These are phyloP conservation scores for Westerdykella sp. DNA, from an alignment of 2,329 filamentous ascomycete genomes.

Conservation along the genomic window DNA sequence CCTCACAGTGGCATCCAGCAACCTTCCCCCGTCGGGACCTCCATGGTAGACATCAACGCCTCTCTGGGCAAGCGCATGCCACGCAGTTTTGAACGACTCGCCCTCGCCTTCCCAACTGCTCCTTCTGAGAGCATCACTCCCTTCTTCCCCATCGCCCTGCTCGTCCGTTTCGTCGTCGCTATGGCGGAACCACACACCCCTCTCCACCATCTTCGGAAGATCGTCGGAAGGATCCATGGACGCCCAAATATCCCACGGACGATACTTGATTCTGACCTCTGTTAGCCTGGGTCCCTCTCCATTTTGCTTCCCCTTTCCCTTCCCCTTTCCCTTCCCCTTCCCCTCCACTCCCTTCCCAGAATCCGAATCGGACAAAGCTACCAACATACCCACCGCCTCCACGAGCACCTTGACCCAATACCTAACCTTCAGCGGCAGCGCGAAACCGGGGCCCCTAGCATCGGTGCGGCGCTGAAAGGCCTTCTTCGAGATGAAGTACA, in stretches of 20 bases:
- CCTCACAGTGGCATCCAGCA: conserved; percentile 11
- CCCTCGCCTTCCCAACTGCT: conserved; percentile 17
- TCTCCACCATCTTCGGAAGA: conserved; percentile 18
- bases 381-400: conserved; percentile 25
- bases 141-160: conserved; percentile 11
- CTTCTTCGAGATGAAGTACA: conserved; percentile 28
- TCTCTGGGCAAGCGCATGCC: conserved; percentile 14
- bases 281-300: conserved; percentile 4
- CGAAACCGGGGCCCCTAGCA: conserved; percentile 16
- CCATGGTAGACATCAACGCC: conserved; percentile 3
- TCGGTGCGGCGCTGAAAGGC: conserved; percentile 17
- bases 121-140: not conserved
- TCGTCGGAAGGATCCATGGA: conserved; percentile 30
- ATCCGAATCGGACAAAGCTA: no score
- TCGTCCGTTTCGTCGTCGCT: conserved; percentile 6
- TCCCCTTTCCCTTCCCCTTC: no score
- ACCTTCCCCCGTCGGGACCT: conserved; percentile 6
- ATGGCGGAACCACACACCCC: conserved; percentile 24
- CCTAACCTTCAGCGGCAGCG: conserved; percentile 25
- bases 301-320: no score
- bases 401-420: conserved; percentile 30
- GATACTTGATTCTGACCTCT: conserved; percentile 24
- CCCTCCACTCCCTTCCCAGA: no score
- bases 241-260: conserved; percentile 32
- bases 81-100: conserved; percentile 28